A percentile compares a stretch with the other conserved stretches of the same genome.
Conservation (phyloP, 1,139 yeast species). For the Sugiyamaella xylanicola region DNA sequence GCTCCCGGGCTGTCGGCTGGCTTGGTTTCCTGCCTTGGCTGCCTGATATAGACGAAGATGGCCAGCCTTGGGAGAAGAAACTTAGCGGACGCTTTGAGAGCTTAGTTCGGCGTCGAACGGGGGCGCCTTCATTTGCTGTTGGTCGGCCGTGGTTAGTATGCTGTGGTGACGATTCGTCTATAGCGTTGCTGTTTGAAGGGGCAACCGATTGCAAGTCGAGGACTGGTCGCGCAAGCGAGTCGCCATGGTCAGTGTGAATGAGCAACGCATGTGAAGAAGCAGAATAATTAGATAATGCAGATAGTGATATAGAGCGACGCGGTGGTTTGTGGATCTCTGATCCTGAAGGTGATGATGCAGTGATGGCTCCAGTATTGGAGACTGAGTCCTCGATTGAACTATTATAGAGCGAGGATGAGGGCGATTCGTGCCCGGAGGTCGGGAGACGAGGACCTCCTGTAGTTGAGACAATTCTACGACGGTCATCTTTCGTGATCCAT, state of each 20-base stretch:
- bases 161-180: too few species aligned
- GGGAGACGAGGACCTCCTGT: neutral
- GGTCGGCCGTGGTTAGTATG: too few species aligned
- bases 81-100: conserved; percentile 11
- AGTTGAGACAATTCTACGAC: neutral
- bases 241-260: neutral
- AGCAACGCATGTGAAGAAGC: neutral
- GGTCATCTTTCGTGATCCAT: neutral
- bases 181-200: neutral
- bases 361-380: neutral
- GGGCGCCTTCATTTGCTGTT: neutral
- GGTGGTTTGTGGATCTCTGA: conserved; percentile 3
- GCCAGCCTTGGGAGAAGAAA: conserved; percentile 10
- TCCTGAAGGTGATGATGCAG: neutral
- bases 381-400: neutral
- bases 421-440: neutral
- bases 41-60: neutral
- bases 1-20: conserved; percentile 11
- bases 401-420: neutral
- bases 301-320: conserved; percentile 11
- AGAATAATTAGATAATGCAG: conserved; percentile 15
- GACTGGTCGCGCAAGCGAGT: conserved; percentile 7
- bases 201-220: conserved; percentile 2
- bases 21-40: neutral
- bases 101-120: neutral